Evolutionary conservation across 2,329 filamentous ascomycete genomes (phyloP), one percentile per base, ranked within the genome.

Genomic region (Phoma herbarum): DNA sequence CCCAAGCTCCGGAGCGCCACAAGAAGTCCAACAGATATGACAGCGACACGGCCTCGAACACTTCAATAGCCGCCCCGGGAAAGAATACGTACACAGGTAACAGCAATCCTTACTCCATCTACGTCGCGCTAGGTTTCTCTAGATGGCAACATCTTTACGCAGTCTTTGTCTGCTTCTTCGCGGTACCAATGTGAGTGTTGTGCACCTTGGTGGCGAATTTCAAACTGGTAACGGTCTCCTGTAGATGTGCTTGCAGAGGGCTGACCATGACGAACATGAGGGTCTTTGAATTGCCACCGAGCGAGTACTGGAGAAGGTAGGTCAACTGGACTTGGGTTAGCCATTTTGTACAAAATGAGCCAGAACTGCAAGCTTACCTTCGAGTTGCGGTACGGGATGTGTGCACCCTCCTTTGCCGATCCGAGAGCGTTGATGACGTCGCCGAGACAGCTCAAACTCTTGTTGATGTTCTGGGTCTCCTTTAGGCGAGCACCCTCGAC

Each of bases 191-290:
- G 68, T 96, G 92, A 25, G 93, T 96, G 75, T 96, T 96, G 79
- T 92, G 88, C 63, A 93, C 93, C 85, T 97, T 98, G 31, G 92
- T 96, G 16, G 95, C 95, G 78, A 99, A 99, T 72, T 95, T 90
- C 77, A 99, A 83, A 83, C 93, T 97, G 43, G 93, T 97, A 75
- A 97, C 82, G 3, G 93, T 97, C 83, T 99, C 95, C 71, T 90
- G 90, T 64, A 97, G 82, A 80, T 98, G 95, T 6, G 88, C 90
- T 80, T 96, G 91, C 59, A 98, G 82, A 31, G 95, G 95, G 68
- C 90, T 95, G 56, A 97, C 91, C 93, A 98, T 98, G 75, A 98
- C 92, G 77, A 99, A 97, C 95, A 99, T 99, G 70, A 99, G 88
- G 0, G 95, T 99, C 80, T 97, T 96, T 68, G 90, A 95, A 77